Evolutionary conservation across 352 stramenopile species (phyloP), one percentile per base, ranked within the genome.

Genomic region (Phytophthora ohioensis): DNA sequence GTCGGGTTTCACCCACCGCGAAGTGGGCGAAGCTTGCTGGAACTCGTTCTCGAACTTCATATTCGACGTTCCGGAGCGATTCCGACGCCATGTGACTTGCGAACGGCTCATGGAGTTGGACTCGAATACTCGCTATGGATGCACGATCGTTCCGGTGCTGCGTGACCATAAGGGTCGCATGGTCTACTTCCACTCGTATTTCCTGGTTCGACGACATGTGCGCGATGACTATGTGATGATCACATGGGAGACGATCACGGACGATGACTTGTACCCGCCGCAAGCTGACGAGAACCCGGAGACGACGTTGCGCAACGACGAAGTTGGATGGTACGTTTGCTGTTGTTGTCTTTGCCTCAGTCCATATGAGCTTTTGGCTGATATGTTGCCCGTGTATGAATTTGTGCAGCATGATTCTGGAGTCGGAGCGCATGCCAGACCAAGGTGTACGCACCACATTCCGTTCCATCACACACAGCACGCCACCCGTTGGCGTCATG

Each of bases 111-210:
- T 93, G 85, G 86, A 94, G 64, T 60, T 94, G 45, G 85, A 94
- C 43, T 69, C 81, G 11, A 88, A 93, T 64, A 94, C 87, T 36
- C 84, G 87, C 2, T 94, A 94, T 69, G 87, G 87, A 17, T 82
- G 87, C 42, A 93, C 85, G 48, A 91, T 93, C 49, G 79, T 82
- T 30, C 87, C 87, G 27, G 54, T 94, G 64, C 67, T 94, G 6
- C 85, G 88, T 56, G 85, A 88, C 36, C 64, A 73, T 47, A 73
- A 87, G 53, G 87, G 84, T 30, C 71, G 81, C 27, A 73, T 91
- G 27, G 77, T 93, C 35, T 93, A 91, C 64, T 80, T 93, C 73
- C 85, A 94, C 72, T 92, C 83, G 65, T 91, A 92, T 63, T 91
- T 93, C 55, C 56, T 94, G 30, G 76, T 93, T 32, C 83, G 82